Evolutionary conservation across 306 rosid genomes (phyloP), one percentile per base, ranked within the genome.

Genomic region (Lithocarpus polystachyus): DNA sequence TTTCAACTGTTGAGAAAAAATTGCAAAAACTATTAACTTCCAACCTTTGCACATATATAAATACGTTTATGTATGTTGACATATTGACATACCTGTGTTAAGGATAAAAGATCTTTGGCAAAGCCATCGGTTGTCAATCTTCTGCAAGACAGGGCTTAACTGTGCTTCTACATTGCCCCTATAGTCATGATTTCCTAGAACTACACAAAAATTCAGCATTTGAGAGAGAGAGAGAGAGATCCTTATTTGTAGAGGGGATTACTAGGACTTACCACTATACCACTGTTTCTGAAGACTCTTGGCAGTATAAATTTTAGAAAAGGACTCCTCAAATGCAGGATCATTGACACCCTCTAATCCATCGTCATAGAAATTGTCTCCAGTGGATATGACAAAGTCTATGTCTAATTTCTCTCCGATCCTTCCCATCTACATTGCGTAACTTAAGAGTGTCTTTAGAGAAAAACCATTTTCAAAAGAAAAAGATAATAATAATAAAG

Each of bases 151-250:
- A 15, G 86, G 86, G 23, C 84, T 76, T n/a, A 87, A 24, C 51
- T 84, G 90, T 5, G 88, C 86, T 57, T 79, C 82, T 22, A 64
- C 84, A 59, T 84, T 20, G 4, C 90, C 88, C 61, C 90, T 84
- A 23, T 87, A 88, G 65, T 86, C 92, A 79, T 88, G 92, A 68
- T 88, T 86, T 1, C 92, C 92, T 72, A 88, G 61, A 68, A 88
- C 88, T 84, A 55, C 76, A 43, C n/a, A 48, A 48, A 48, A 48
- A 48, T 2, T 4, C 12, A 1, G 17, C 53, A 48, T 48, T 48
- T 12, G 17, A 10, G 53, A 45, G 51, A 43, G 52, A 45, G 15
- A 45, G 52, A 11, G 15, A 48, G 53, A 12, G 17, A 12, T 48
- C 53, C 53, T 48, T 48, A 12, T 48, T 48, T 13, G 53, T 48